Evolutionary conservation across 2,329 filamentous ascomycete species (phyloP), one percentile per base, ranked within the genome.

Genomic region (Calycina marina): DNA sequence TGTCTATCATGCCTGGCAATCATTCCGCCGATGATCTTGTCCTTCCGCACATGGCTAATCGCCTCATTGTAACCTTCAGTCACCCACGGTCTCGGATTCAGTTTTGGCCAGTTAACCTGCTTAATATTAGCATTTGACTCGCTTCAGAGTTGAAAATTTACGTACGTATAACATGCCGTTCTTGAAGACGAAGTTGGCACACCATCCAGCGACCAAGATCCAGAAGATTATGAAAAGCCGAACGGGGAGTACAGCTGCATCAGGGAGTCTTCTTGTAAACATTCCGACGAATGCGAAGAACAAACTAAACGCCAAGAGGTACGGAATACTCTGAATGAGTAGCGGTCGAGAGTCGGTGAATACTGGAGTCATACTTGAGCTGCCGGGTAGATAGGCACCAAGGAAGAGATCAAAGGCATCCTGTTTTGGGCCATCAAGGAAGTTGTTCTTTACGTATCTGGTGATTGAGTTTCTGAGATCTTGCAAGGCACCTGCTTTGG

Each of bases 71-170:
- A 93, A 24, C 84, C 84, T 49, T 98, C 90, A 5, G 73, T 69
- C 3, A 84, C 86, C 58, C 80, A 92, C 2, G 82, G 73, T 11
- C 84, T 77, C 8, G 85, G 86, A 55, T 92, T 93, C 29, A 98
- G 71, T 53, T 93, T 94, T 6, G 90, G 90, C 90, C 92, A 98
- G 59, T 94, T 96, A 45, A 94, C 86, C 85, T 93, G 40, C 27
- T 31, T 3, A 29, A 25, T 14, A 17, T 49, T 47, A 40, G 33
- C 6, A 37, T 25, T 14, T 4, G 9, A 9, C 10, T 13, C 13
- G 4, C 11, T 13, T n/a, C 5, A 15, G 18, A 26, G 16, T 13
- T 10, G 13, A 16, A 18, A 30, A 5, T 13, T 16, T 28, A 74
- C 84, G 69, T 69, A 96, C 90, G 51, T 90, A 98, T 47, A 98